phyloP scores from a whole-genome alignment of 768 basidiomycete species.

The Lactarius psammicola region DNA sequence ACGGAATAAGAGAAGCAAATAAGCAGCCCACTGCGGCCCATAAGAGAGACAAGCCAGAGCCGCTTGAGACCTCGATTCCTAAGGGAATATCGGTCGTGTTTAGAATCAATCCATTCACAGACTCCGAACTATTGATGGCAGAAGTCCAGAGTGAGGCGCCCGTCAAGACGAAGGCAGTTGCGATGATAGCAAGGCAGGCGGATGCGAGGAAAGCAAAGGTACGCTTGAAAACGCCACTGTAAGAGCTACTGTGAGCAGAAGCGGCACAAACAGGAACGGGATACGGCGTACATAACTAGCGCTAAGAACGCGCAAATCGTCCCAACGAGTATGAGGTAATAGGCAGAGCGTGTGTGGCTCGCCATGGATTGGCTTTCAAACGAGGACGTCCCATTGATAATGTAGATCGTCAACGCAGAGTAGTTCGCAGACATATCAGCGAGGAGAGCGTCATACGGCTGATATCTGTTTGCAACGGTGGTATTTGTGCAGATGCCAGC shows the following conservation, averaged over 20 bases:
- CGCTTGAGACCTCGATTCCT: slow-evolving; percentile 63
- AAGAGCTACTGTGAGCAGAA: slow-evolving; percentile 6
- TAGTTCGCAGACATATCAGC: slow-evolving; percentile 70
- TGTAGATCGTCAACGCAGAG: slow-evolving; percentile 49
- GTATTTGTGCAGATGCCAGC: slow-evolving; percentile 64
- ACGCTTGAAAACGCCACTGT: slow-evolving; percentile 65
- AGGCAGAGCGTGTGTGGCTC: slow-evolving; percentile 63
- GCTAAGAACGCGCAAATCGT: slow-evolving; percentile 66
- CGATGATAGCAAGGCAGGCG: slow-evolving; percentile 57
- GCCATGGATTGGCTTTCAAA: slow-evolving; percentile 63
- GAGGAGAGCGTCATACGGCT: slow-evolving; percentile 62
- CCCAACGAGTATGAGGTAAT: slow-evolving; percentile 72
- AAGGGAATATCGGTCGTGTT: slow-evolving; percentile 42
- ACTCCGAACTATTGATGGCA: slow-evolving; percentile 60
- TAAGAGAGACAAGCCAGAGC: slow-evolving; percentile 59
- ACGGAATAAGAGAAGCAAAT: slow-evolving; percentile 64
- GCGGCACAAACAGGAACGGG: slow-evolving; percentile 6
- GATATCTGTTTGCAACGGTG: slow-evolving; percentile 56
- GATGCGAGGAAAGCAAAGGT: slow-evolving; percentile 68
- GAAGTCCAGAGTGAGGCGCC: slow-evolving; percentile 78
- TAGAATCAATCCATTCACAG: slow-evolving; percentile 54
- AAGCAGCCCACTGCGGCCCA: slow-evolving; percentile 77
- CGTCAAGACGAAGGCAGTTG: slow-evolving; percentile 61
- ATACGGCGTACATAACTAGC: slow-evolving; percentile 56
- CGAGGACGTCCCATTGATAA: slow-evolving; percentile 49